Base-by-base conservation (phyloP, 192 early-diverging fungal species). In the Coemansia sp. region DNA sequence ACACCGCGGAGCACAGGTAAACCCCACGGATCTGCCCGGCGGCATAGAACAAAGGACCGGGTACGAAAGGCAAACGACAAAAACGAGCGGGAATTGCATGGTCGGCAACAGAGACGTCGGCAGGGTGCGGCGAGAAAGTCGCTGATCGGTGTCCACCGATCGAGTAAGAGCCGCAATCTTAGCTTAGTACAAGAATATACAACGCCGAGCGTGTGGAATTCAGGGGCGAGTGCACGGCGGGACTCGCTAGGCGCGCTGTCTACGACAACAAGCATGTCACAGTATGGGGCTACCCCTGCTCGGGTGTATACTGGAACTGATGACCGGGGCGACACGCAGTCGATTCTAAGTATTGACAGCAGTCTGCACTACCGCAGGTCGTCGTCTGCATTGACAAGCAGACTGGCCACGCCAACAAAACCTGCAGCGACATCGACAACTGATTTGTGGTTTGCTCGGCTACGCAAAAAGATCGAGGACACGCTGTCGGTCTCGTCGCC, bases 401-500 rank as follows among this genome's bases (percentile, higher is more conserved):
- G 41, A 2, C 41, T 45, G 41, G 41, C 11, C 11, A 19, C 17
- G 50, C 39, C 58, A 19, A 45, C 38, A 60, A 23, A 60, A 41
- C 39, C 12, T 2, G 21, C 17, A 21, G 15, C 39, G 52, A 19
- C 35, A 17, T 17, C 48, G 48, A 21, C 48, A 4, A 49, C 65
- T 2, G 75, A 76, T 22, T 35, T 49, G 27, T 82, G 79, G 79
- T 57, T 73, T 32, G 60, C 57, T 51, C 69, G 41, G 45, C 58
- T 82, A n/a, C 79, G 71, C 51, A 60, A 63, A 50, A 72, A 66
- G 39, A 82, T 82, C 38, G 57, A 76, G 32, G 65, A 67, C 0
- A 69, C 79, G n/a, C 55, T 82, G 32, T 17, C 66, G 0, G 67
- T 65, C 7, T 51, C 69, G 2, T 23, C 57, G 1, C 65, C 73